Base-by-base conservation (phyloP, 192 early-diverging fungal genomes). In the Backusella psychrophila region DNA sequence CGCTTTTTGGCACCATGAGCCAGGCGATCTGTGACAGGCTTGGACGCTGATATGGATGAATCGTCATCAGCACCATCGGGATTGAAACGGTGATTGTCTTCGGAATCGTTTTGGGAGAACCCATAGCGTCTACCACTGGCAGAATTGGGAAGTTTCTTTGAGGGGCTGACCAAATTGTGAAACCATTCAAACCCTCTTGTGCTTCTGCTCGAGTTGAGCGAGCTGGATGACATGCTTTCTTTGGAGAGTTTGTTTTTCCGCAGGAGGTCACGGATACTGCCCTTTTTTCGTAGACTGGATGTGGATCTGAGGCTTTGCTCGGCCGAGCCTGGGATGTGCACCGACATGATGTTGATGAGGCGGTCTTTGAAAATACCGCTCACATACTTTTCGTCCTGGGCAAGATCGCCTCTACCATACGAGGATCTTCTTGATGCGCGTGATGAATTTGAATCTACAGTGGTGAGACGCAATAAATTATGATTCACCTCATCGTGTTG, bases 351-450 rank as follows among this genome's bases (percentile, higher is more conserved):
- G 5, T 17, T 52, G 2, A 15, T 72, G 4, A 78, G 46, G 7
- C 35, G 39, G 33, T 49, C 38, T 36, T 66, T 66, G 26, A 78
- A 78, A 39, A 78, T 0, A 0, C 29, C 56, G n/a, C 68, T 34
- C 3, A 78, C 65, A 31, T 42, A 35, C 0, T n/a, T n/a, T 26
- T 78, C 77, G 33, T 73, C 46, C 52, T 63, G 56, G 0, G 71
- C 71, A 31, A 78, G 71, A 6, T 78, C 77, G 3, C 77, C 71
- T 19, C 77, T 38, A 5, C 59, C 71, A 69, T 78, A 71, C 3
- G 72, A 71, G 12, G 77, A 73, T 12, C 53, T 33, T 23, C 23
- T 63, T 3, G 56, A 63, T 26, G 11, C 3, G 0, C 29, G 56
- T 29, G 56, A 63, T 12, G 56, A 29, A 63, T 14, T 26, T 14